A percentile compares a stretch with the other conserved stretches of the same genome.
These are phyloP conservation scores for Ustilago lituana DNA, from an alignment of 1,284 basidiomycete species.

Conservation along the genomic window DNA sequence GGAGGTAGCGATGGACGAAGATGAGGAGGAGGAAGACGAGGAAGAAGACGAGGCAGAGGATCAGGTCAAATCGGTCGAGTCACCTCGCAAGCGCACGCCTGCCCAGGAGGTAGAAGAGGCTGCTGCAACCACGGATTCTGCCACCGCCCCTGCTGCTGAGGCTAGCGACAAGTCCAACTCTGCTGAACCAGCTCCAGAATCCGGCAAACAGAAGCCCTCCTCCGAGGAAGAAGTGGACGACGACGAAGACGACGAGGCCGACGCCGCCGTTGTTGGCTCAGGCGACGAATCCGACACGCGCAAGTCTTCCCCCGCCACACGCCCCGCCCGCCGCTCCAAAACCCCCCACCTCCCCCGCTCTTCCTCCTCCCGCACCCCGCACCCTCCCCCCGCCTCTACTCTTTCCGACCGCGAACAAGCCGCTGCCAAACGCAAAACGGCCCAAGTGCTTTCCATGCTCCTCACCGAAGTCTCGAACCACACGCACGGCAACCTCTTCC, in stretches of 20 bases:
- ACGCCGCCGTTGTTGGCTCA: no score
- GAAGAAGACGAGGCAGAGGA: slow-evolving; percentile 36
- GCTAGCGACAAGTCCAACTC: neutral
- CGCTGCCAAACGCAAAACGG: slow-evolving; percentile 51
- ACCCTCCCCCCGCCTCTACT: slow-evolving; percentile 1
- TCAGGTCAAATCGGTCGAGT: slow-evolving; percentile 25
- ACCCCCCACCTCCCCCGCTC: no score
- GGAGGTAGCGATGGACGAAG: slow-evolving; percentile 14
- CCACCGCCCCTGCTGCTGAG: neutral
- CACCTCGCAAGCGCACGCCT: slow-evolving; percentile 11
- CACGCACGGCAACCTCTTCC: slow-evolving; percentile 64
- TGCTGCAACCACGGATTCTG: neutral
- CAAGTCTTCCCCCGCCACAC: no score
- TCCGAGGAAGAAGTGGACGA: slow-evolving; percentile 1
- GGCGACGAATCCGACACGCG: no score
- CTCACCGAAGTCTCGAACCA: slow-evolving; percentile 63
- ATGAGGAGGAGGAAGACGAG: slow-evolving; percentile 5
- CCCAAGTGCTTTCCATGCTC: slow-evolving; percentile 60
- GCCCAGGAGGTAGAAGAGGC: slow-evolving; percentile 5
- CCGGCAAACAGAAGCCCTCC: no score
- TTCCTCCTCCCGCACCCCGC: no score
- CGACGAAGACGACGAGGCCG: neutral
- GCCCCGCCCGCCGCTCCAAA: no score
- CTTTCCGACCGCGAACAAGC: slow-evolving; percentile 40
- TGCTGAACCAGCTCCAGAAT: neutral